Base-by-base conservation (phyloP, 1,284 basidiomycete genomes). In the Rhodotorula sp. region DNA sequence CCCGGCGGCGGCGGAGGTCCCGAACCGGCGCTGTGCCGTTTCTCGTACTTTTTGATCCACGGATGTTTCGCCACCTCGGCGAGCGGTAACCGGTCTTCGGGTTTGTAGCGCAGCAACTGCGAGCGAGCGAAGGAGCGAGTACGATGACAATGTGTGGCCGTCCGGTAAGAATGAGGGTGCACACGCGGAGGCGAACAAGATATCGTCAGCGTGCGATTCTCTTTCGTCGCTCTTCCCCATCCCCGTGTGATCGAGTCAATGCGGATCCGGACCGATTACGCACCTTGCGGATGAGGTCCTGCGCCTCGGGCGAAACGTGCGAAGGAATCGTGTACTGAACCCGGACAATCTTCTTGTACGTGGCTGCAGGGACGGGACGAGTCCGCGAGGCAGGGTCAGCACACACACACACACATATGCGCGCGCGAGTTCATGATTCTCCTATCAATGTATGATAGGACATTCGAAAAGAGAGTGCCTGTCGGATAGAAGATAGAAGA, bases 41-140 rank as follows among this genome's bases (percentile, higher is more conserved):
- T 72, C 54, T 83, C 80, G 71, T 95, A 89, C 80, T 88, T 91
- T 70, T 90, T 84, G 73, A 99, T 90, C 95, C 96, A 99, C 15
- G 95, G 93, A 79, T 98, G 96, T 15, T 83, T 83, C 53, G 89
- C 84, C 44, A 97, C 95, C 37, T 95, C 88, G 2, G 83, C 81
- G 17, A 99, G 85, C 0, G 94, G 85, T 8, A 99, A 76, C 3
- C 96, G 87, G 65, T 91, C 87, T 77, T 90, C 86, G 0, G 95
- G 92, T 46, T 93, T 88, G 77, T 95, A 89, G 79, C 88, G 88
- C 17, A 99, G 85, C 14, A 99, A 87, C 95, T 97, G 78, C 14
- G n/a, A 56, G 30, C 22, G 57, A 24, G 60, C 2, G 15, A 6
- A 6, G 22, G 15, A 8, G 6, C 46, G 63, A 0, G 4, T 55